Base-by-base conservation (phyloP, 78 protist species). In the Goniomonas avonlea region DNA sequence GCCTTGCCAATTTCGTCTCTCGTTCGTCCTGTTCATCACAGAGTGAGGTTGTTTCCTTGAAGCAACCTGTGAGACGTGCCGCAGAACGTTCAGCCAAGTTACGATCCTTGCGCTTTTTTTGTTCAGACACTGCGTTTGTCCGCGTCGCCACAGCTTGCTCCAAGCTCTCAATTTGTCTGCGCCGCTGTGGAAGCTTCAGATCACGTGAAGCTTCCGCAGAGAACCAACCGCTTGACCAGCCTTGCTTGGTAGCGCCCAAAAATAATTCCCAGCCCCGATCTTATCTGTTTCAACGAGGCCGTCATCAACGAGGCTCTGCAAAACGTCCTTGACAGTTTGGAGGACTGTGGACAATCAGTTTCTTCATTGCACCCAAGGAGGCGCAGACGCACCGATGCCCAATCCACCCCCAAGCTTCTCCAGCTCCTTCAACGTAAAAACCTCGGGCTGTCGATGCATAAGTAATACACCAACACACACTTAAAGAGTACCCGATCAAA, bases 261-360 rank as follows among this genome's bases (percentile, higher is more conserved):
- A 84, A 73, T 70, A 84, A 40, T 60, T 73, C n/a, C 71, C 25
- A 39, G 77, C 23, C 25, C 88, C 88, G 40, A 84, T 75, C 60
- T 78, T 77, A 29, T 84, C 88, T 3, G 32, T 9, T 38, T 77
- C 50, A n/a, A 84, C 63, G 55, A 84, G 1, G 35, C 23, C 3
- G 32, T 84, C 88, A 48, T 84, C 82, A n/a, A 78, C 80, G 7
- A 84, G 73, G 38, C 65, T 59, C 48, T 69, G 82, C 45, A 84
- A 55, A 1, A 84, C 83, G 17, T 84, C 88, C 43, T 84, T 84
- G 56, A 84, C 81, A 0, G 76, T 61, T 34, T 82, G 79, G 9
- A 18, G 11, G 7, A 65, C 80, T 73, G 21, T 5, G 41, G 37
- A 37, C 25, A 66, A 7, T 18, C 29, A 13, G 50, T 69, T 17